Evolutionary conservation across 2,329 filamentous ascomycete species (phyloP), one percentile per base, ranked within the genome.

Genomic region (Monilinia vaccinii-corymbosi): DNA sequence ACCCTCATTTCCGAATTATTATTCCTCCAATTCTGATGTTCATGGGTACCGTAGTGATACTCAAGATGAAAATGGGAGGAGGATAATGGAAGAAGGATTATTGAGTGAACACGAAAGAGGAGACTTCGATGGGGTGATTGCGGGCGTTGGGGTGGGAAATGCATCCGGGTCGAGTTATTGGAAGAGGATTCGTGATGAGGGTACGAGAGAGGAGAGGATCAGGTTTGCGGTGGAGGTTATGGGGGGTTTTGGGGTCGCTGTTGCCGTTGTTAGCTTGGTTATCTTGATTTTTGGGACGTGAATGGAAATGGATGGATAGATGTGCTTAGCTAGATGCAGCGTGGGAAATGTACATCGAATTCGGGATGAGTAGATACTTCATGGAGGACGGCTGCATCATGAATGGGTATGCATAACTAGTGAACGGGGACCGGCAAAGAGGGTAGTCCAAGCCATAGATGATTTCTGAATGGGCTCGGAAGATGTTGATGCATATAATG

Each of bases 11-110:
- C 8, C 51, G n/a, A 55, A 9, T 18, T 44, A 55, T 55, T 23
- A 44, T 44, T 23, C 51, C 51, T 55, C 38, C 3, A 18, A 8
- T 8, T 23, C 21, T 8, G 32, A 23, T 42, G 23, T 21, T 21
- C 51, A 44, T 9, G 11, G 13, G 38, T 18, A 23, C 9, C 14
- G n/a, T 14, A 25, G n/a, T 14, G 25, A 18, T 14, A 42, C 32
- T 10, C 21, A 51, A 32, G 34, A 51, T 31, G 36, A 58, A 42
- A 50, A 32, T 42, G 47, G 28, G 14, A 52, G 36, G 28, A 45
- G 28, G 13, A 23, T 10, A 21, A 52, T 58, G 21, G 49, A 60
- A 46, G 57, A 60, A 38, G 57, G 57, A 21, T 38, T 60, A 31
- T 56, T 53, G 40, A 49, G 42, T 23, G 50, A 42, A 7, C 25